These are phyloP conservation scores for Ceratobasidium sp. DNA, from an alignment of 1,284 basidiomycete species.

Conservation along the genomic window DNA sequence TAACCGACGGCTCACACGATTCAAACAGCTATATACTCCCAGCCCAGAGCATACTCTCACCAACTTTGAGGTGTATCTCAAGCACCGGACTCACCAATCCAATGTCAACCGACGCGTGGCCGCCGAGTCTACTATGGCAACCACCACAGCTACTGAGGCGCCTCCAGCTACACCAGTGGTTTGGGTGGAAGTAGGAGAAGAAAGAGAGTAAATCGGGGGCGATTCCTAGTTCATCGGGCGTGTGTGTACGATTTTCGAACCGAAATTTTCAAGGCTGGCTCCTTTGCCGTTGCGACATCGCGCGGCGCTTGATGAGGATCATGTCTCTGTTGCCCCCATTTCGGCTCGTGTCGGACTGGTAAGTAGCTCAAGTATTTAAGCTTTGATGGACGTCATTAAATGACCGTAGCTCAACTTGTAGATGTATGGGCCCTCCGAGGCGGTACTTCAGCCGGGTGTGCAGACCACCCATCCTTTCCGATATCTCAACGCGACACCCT, in stretches of 20 bases:
- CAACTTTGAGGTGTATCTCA: constrained; percentile 94
- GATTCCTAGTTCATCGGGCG: constrained; percentile 3
- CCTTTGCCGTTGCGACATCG: constrained; percentile 2
- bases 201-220: not conserved
- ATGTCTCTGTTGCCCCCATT: constrained; percentile 16
- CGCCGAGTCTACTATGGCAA: constrained; percentile 11
- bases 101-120: constrained; percentile 64
- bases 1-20: constrained; percentile 7
- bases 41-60: constrained; percentile 89
- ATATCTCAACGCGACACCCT: not conserved
- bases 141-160: not conserved
- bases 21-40: constrained; percentile 84
- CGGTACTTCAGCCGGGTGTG: not conserved
- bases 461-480: not conserved
- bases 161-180: constrained; percentile 1
- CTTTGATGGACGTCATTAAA: not conserved
- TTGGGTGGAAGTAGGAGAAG: constrained; percentile 8
- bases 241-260: constrained; percentile 23
- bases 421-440: constrained; percentile 30
- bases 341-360: not conserved
- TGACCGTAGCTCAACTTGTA: not conserved
- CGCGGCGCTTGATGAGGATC: not conserved
- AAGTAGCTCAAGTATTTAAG: not conserved
- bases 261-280: not conserved
- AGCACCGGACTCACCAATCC: constrained; percentile 76